Conservation (phyloP, 2,329 filamentous ascomycete species). For the Fonsecaea multimorphosa region DNA sequence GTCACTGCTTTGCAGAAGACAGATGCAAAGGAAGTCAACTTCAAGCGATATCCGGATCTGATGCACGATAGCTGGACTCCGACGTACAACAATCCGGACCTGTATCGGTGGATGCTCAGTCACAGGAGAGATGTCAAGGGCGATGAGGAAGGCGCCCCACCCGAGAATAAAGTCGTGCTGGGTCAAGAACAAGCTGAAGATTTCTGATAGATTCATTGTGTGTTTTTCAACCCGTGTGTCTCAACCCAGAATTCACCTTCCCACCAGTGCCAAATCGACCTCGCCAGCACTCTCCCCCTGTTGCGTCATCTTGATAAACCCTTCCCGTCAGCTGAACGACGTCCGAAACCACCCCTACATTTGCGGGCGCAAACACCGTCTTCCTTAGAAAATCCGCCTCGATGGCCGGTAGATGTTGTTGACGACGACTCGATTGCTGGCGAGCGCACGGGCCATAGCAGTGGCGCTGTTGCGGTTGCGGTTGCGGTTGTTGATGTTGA, state of each 20-base stretch:
- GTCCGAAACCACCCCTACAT: not conserved
- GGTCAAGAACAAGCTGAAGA: not conserved
- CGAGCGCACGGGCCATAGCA: not conserved
- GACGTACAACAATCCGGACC: conserved; percentile 26
- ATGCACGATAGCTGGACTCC: conserved; percentile 33
- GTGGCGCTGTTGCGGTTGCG: not conserved
- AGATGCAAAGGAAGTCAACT: conserved; percentile 20
- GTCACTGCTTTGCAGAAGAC: conserved; percentile 24
- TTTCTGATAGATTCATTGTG: not conserved
- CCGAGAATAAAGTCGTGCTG: conserved; percentile 26
- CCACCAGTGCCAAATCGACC: not conserved
- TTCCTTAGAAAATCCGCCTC: conserved; percentile 12
- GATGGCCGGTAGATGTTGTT: conserved; percentile 14
- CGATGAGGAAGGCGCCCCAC: conserved; percentile 28
- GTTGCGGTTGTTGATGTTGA: not conserved
- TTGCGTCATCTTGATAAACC: not conserved
- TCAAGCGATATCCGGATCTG: conserved; percentile 28
- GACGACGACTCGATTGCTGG: conserved; percentile 19
- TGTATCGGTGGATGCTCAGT: conserved; percentile 31
- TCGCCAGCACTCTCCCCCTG: not conserved
- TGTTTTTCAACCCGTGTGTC: not conserved
- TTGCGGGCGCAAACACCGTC: not conserved
- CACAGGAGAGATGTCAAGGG: conserved; percentile 22
- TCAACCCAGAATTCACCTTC: not conserved
- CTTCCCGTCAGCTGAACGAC: not conserved